Base-by-base conservation (phyloP, 805 yeast genomes). In the Candida morakotiae region DNA sequence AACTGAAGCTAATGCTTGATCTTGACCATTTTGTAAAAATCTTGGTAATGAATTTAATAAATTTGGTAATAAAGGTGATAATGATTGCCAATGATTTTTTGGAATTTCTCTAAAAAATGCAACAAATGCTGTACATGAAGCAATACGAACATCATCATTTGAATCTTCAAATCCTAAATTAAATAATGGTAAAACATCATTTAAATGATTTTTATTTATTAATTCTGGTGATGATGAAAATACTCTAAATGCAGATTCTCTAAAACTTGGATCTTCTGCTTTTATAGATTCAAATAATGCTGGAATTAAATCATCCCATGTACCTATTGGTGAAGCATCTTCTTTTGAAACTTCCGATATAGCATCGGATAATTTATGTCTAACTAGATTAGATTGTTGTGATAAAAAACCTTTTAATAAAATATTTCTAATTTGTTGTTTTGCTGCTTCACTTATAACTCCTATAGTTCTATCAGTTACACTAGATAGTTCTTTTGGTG, bases 301-400 rank as follows among this genome's bases (percentile, higher is more conserved):
- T 36, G 85, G 87, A 26, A 88, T 62, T 34, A 84, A 73, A 28
- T 86, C 89, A 11, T 81, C 77, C 98, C 98, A 91, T 4, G 68
- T 59, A 4, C 71, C 72, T 16, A 67, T 69, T 14, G 65, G 69
- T 3, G 65, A 51, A 10, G 76, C 81, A 41, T 79, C 83, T 32
- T 69, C 73, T 51, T 81, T 80, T 2, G 96, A 94, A 31, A 91
- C 77, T 61, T 89, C 98, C 1, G 97, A 86, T 33, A 93, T 83
- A 7, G 95, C 95, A 67, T 93, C 98, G 2, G 96, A 81, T 34
- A 93, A 67, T 55, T 91, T 93, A 60, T 91, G 96, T 56, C 97
- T 80, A 22, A 87, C 87, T 44, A 76, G 77, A 43, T 77, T 78
- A n/a, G 83, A 66, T 55, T 82, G 87, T 42, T 72, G 81, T 9